Base-by-base conservation (phyloP, 352 stramenopile genomes). In the Phytophthora niederhauseri region DNA sequence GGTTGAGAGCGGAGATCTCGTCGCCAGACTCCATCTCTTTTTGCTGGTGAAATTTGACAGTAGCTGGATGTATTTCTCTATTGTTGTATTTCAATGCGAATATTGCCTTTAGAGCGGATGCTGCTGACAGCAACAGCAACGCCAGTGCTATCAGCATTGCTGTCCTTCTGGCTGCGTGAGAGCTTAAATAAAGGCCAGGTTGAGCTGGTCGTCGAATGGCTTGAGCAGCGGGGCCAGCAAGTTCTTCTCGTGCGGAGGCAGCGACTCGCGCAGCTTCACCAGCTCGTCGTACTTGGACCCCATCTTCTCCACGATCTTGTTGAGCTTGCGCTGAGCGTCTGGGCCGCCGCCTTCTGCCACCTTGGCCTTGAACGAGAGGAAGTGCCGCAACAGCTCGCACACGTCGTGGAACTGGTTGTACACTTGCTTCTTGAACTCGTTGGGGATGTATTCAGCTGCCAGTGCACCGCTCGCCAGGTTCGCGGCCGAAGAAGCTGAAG, bases 401-500 rank as follows among this genome's bases (percentile, higher is more conserved):
- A 95, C 87, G 57, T 95, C 85, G 70, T 95, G 87, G 64, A 94
- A 95, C 58, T 94, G 86, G 50, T 86, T 89, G 81, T 92, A 93
- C 43, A 96, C 76, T 56, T 93, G 83, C 65, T 93, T 93, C 73
- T 95, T 95, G 69, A 95, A 95, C 46, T 96, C 86, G 43, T 81
- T 92, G 31, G 87, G 87, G 61, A 95, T 95, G 53, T 80, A 91
- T 50, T 92, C 84, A 5, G 87, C 84, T 1, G 84, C 82, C 54
- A 89, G 74, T 1, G 80, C 80, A 11, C 84, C 84, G 34, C 76
- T 82, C 17, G 78, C 75, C 14, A 90, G 62, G 49, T 78, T 85
- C 19, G 80, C 66, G 38, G 77, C 72, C 6, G 81, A 88, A 7
- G 80, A 89, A 9, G 80, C 78, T 28, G 82, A 85, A 20, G 80